These are phyloP conservation scores for Microbotryum saponariae DNA, from an alignment of 1,284 basidiomycete genomes.

Conservation along the genomic window DNA sequence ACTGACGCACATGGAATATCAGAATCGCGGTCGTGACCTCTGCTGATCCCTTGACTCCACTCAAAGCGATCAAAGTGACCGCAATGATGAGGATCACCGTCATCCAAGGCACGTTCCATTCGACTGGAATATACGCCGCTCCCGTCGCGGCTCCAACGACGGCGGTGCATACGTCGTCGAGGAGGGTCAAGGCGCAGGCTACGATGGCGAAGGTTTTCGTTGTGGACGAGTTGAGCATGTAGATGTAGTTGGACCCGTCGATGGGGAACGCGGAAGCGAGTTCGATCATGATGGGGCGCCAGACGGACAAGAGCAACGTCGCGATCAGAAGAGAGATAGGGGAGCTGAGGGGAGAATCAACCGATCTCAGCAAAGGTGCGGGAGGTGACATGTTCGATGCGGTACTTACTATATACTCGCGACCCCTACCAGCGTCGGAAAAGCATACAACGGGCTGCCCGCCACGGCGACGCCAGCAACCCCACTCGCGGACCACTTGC, in stretches of 20 bases:
- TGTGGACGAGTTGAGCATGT: constrained; percentile 48
- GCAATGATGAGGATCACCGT: constrained; percentile 50
- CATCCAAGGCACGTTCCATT: constrained; percentile 51
- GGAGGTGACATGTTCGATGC: not conserved
- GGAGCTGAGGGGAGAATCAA: constrained; percentile 40
- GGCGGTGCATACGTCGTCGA: constrained; percentile 59
- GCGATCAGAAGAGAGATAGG: constrained; percentile 59
- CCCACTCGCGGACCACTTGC: constrained; percentile 47
- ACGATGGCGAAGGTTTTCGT: constrained; percentile 54
- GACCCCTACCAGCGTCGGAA: constrained; percentile 56
- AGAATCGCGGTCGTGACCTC: constrained; percentile 8
- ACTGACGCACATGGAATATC: not conserved
- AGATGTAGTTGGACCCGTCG: constrained; percentile 61
- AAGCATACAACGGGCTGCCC: constrained; percentile 61
- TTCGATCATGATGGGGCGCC: constrained; percentile 63
- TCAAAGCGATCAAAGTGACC: constrained; percentile 53
- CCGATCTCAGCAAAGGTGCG: not conserved
- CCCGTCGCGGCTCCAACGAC: constrained; percentile 64
- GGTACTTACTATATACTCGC: constrained; percentile 47
- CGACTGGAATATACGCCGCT: constrained; percentile 56
- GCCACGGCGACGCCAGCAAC: constrained; percentile 61
- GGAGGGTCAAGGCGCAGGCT: constrained; percentile 54
- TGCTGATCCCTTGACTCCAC: constrained; percentile 57
- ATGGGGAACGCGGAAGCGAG: constrained; percentile 58
- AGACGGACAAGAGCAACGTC: constrained; percentile 54